These are phyloP conservation scores for Porphyrellus cyaneotinctus DNA, from an alignment of 768 basidiomycete genomes.

Conservation along the genomic window DNA sequence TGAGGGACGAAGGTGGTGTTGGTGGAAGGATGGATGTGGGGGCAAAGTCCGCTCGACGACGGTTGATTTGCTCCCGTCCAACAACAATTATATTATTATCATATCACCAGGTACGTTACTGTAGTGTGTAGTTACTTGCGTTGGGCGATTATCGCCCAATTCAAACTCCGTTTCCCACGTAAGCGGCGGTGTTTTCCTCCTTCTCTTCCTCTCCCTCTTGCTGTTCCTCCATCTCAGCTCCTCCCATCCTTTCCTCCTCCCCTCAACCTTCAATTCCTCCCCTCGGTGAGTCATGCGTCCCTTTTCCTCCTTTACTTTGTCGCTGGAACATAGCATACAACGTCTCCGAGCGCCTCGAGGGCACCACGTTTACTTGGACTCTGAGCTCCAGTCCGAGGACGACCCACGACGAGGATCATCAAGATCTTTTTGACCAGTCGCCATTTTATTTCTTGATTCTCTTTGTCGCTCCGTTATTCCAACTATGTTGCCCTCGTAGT, in stretches of 20 bases:
- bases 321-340: conserved; percentile 11
- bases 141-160: conserved; percentile 13
- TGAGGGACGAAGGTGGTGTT: neutral
- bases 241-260: conserved; percentile 16
- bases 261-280: conserved; percentile 4
- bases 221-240: conserved; percentile 27
- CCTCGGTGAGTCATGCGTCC: conserved; percentile 23
- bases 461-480: neutral
- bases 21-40: neutral
- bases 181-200: conserved; percentile 37
- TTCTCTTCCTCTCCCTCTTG: conserved; percentile 29
- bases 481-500: conserved; percentile 3
- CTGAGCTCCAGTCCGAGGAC: conserved; percentile 2
- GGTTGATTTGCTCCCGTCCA: neutral
- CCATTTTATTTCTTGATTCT: neutral
- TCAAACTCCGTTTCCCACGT: conserved; percentile 51
- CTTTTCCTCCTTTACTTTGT: neutral
- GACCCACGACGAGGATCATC: conserved; percentile 4
- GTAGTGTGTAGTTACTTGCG: neutral
- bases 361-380: conserved; percentile 25
- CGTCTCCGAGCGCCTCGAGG: conserved; percentile 25
- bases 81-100: too few species aligned
- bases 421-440: neutral
- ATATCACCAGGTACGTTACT: too few species aligned
- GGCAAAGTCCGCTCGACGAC: conserved; percentile 19